Evolutionary conservation across 2,329 filamentous ascomycete species (phyloP), one percentile per base, ranked within the genome.

Genomic region (Fusarium sulawesiense): DNA sequence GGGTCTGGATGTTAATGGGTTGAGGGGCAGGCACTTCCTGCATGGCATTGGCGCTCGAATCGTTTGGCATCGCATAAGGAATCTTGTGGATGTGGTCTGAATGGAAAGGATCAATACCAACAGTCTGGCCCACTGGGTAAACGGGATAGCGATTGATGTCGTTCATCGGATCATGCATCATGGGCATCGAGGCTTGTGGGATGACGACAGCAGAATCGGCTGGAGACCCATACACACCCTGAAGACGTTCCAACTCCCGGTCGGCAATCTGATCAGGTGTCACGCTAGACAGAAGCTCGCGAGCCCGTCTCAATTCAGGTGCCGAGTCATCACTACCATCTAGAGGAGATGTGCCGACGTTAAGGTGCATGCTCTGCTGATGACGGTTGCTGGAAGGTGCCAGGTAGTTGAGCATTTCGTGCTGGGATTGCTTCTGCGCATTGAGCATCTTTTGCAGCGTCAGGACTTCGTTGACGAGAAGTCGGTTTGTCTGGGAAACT

Each of bases 31-130:
- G 79, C 57, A 85, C 80, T 20, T 80, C 78, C 50, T 82, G 78
- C 72, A 76, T 67, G 29, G 70, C 65, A 44, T 73, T 73, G 32
- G 68, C 72, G 47, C 78, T 83, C 4, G 84, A 82, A 53, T 85
- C 84, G 61, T 92, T 93, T 4, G 92, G 85, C 18, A 83, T 80
- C 88, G 93, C 80, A 77, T 97, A 98, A 1, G 94, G 93, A 59
- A 98, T 97, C 78, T 97, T 97, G 82, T 95, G 90, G 76, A 98
- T 93, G 76, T 98, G 94, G 74, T 98, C 94, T 73, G 93, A 92
- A 77, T 95, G 94, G 86, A 97, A 96, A 2, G 95, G 94, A 77
- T 98, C 94, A 71, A 98, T 98, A 56, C 94, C 94, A 71, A 97
- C 93, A 1, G 91, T 96, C 70, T 94, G 90, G 20, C 94, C 94